Conservation (phyloP, 2,329 filamentous ascomycete genomes). For the Cadophora malorum region DNA sequence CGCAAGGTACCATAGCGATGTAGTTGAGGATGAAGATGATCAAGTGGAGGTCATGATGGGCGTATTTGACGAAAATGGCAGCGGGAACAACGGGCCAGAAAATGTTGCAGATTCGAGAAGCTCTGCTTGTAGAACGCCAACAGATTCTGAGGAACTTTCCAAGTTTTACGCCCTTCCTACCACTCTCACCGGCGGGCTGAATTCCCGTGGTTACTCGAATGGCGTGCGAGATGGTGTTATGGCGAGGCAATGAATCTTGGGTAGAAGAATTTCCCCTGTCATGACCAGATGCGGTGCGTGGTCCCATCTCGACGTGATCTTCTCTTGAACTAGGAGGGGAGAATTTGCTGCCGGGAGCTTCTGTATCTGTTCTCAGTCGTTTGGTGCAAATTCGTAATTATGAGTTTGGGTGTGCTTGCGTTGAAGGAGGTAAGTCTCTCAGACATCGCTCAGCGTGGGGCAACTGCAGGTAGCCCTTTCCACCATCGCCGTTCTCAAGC, state of each 20-base stretch:
- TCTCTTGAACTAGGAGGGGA: background rate
- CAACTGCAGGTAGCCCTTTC: no score
- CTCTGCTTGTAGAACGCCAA: slow-evolving; percentile 66
- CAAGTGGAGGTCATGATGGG: slow-evolving; percentile 61
- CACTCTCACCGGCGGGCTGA: slow-evolving; percentile 68
- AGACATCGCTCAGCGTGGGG: no score
- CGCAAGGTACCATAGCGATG: slow-evolving; percentile 78
- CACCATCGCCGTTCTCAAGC: no score
- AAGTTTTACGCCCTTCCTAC: slow-evolving; percentile 69
- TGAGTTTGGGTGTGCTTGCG: no score
- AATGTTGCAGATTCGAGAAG: slow-evolving; percentile 70
- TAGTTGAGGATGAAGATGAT: slow-evolving; percentile 75
- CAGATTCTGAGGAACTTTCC: slow-evolving; percentile 67
- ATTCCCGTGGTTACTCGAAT: slow-evolving; percentile 47
- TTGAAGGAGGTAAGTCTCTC: no score
- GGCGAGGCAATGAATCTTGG: slow-evolving; percentile 4
- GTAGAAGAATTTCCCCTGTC: background rate
- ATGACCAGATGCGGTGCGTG: background rate
- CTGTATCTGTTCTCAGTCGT: no score
- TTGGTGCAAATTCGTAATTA: background rate
- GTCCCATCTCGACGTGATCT: background rate
- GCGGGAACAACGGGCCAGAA: slow-evolving; percentile 79
- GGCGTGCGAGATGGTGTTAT: slow-evolving; percentile 31
- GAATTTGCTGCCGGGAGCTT: background rate
- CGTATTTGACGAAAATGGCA: slow-evolving; percentile 69